Base-by-base conservation (phyloP, 352 stramenopile genomes). In the Globisporangium iwayamae region DNA sequence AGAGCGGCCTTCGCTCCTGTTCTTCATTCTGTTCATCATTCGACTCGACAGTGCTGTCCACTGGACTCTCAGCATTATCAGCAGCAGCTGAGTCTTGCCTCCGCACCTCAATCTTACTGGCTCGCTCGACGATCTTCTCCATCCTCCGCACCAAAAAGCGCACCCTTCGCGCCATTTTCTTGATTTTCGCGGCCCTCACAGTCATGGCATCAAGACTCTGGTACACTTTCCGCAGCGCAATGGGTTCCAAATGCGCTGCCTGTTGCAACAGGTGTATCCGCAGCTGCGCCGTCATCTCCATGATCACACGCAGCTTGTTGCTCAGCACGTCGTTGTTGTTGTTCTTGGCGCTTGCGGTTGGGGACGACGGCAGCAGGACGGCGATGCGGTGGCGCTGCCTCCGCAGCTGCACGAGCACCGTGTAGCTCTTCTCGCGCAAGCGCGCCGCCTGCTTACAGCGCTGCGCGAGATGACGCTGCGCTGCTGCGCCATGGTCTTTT, bases 181-280 rank as follows among this genome's bases (percentile, higher is more conserved):
- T 34, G 11, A 60, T 43, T 11, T 22, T 50, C 10, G 9, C 38
- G 4, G 48, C 60, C 2, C 52, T 39, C 10, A 8, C 11, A 16
- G 34, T 30, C 6, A 56, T 32, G 2, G 20, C 36, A 9, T 51
- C 32, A 3, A 67, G 28, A 20, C 41, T 45, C 28, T 34, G 20
- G 18, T 52, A 46, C n/a, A 67, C 62, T 8, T 25, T 30, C 10
- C 20, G n/a, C n/a, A 67, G 30, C 18, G 39, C 51, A 16, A 32
- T 13, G n/a, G 30, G 52, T 43, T 56, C 41, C 30, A 66, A 43
- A 16, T 28, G 51, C 25, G n/a, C 32, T 22, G 22, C 41, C n/a
- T 48, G 34, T 13, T 56, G 30, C 45, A 63, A 46, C 46, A 55
- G 41, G 20, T 63, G 45, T 56, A 63, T 56, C 36, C 46, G 58